These are phyloP conservation scores for Leishmania mexicana DNA, from an alignment of 208 protist genomes.

Conservation along the genomic window DNA sequence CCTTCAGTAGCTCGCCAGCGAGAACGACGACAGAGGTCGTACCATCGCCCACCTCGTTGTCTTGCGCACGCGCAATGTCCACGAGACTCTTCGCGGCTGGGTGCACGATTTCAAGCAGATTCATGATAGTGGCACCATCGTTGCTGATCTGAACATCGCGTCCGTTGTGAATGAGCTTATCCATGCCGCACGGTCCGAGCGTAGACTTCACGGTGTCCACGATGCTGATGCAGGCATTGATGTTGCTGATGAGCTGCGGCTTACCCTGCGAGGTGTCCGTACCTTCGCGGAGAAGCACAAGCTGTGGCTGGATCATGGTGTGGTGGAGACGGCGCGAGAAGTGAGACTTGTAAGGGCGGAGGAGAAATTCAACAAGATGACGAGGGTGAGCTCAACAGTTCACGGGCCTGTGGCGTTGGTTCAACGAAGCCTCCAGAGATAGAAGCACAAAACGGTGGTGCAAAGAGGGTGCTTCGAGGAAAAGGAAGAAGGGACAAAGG, in stretches of 20 bases:
- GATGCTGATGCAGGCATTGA: slow-evolving; percentile 98
- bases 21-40: slow-evolving; percentile 99
- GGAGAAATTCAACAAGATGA: not conserved
- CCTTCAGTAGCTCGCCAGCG: slow-evolving; percentile 98
- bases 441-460: not conserved
- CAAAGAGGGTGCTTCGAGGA: not conserved
- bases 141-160: slow-evolving; percentile 99
- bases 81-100: slow-evolving; percentile 99
- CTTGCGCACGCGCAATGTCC: slow-evolving; percentile 99
- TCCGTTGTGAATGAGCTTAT: slow-evolving; percentile 99
- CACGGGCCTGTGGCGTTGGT: not conserved
- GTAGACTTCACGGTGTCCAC: slow-evolving; percentile 96
- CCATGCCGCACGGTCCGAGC: slow-evolving; percentile 99
- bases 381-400: not conserved
- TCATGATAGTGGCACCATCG: slow-evolving; percentile 99
- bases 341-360: not conserved
- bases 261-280: slow-evolving; percentile 99
- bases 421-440: not conserved
- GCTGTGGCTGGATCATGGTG: slow-evolving; percentile 94
- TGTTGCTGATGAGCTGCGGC: slow-evolving; percentile 99
- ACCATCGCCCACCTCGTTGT: slow-evolving; percentile 99
- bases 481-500: not conserved
- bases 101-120: slow-evolving; percentile 99
- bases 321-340: slow-evolving; percentile 13
- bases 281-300: slow-evolving; percentile 99